phyloP scores from a whole-genome alignment of 148 eudicot genomes.

The Salicornia ramosissima region DNA sequence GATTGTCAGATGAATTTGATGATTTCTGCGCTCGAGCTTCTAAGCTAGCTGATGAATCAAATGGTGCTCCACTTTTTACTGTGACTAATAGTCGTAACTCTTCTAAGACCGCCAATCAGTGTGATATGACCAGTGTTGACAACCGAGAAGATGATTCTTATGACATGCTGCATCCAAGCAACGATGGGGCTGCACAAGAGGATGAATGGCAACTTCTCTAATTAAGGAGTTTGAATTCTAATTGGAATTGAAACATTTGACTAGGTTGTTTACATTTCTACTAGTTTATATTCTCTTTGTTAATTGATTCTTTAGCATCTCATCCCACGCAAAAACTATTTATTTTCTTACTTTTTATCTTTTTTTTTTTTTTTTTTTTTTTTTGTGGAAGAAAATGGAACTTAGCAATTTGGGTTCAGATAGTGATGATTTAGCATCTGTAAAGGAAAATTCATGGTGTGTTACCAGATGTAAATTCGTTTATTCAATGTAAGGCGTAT shows the following conservation, averaged over 20 bases:
- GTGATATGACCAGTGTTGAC: conserved; percentile 20
- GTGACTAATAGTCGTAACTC: conserved; percentile 47
- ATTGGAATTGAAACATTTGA: too few relatives aligned
- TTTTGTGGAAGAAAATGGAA: not conserved
- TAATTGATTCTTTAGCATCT: conserved; percentile 6
- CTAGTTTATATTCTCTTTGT: conserved; percentile 10
- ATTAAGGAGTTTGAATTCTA: conserved; percentile 21
- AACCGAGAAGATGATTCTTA: conserved; percentile 32
- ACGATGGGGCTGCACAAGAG: conserved; percentile 41
- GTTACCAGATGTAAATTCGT: conserved; percentile 9
- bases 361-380: not conserved
- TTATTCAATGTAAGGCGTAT: conserved; percentile 10
- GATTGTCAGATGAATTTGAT: conserved; percentile 59
- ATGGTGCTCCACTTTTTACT: conserved; percentile 83
- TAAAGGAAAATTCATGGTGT: conserved; percentile 12
- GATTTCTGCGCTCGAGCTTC: conserved; percentile 71
- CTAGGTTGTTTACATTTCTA: conserved; percentile 1
- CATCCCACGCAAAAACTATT: not conserved
- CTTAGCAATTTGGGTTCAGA: not conserved
- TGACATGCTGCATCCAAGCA: conserved; percentile 30
- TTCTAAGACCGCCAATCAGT: conserved; percentile 24
- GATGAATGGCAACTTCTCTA: conserved; percentile 89
- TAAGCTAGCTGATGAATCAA: conserved; percentile 59
- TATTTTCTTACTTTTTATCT: not conserved
- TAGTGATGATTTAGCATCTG: conserved; percentile 7